Conservation (phyloP, 495 filamentous ascomycete genomes). For the Neurospora sp. region DNA sequence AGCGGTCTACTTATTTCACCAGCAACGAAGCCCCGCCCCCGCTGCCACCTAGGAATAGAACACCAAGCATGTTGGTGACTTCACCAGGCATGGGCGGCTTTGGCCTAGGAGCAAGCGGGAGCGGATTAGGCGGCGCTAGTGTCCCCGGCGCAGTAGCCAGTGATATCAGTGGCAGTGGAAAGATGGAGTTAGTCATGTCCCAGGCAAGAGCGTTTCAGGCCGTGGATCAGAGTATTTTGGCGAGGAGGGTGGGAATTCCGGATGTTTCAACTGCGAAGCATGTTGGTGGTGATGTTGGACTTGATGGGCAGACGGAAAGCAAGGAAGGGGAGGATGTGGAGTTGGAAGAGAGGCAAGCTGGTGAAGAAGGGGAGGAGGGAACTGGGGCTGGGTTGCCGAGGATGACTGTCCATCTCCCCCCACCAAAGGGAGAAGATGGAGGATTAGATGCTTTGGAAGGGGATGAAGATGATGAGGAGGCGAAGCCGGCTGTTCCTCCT, state of each 20-base stretch:
- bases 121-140: neutral
- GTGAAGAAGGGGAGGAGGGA: constrained; percentile 13
- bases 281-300: neutral
- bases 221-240: constrained; percentile 43
- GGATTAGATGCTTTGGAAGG: constrained; percentile 19
- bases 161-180: neutral
- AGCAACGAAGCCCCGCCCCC: neutral
- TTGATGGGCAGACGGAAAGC: neutral
- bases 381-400: constrained; percentile 15
- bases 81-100: neutral
- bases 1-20: neutral
- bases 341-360: constrained; percentile 10
- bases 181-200: constrained; percentile 16
- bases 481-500: neutral
- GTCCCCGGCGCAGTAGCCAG: constrained; percentile 13
- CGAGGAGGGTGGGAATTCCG: constrained; percentile 34
- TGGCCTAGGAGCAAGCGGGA: neutral
- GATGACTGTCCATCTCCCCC: constrained; percentile 22
- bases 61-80: neutral
- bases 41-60: neutral
- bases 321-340: constrained; percentile 13
- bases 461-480: neutral
- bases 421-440: constrained; percentile 25
- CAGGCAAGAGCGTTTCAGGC: constrained; percentile 43
- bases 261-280: neutral